phyloP scores from a whole-genome alignment of 2,329 filamentous ascomycete genomes.

The Exophiala bonariae region DNA sequence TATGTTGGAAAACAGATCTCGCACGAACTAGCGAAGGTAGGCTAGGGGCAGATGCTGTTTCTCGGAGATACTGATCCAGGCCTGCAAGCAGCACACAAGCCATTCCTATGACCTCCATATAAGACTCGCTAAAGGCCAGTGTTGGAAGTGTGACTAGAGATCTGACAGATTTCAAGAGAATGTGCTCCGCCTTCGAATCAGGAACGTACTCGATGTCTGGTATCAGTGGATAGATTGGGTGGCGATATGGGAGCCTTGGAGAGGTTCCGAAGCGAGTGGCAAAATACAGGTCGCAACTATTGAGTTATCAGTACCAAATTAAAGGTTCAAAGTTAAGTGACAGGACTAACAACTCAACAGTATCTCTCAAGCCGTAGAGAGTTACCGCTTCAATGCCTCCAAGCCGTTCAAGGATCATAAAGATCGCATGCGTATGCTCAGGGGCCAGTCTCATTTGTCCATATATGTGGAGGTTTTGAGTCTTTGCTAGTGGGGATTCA shows the following conservation, averaged over 20 bases:
- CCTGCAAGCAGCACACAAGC: neutral
- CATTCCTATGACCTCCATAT: neutral
- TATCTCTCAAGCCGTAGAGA: conserved; percentile 3
- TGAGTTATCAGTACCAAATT: neutral
- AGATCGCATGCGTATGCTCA: conserved; percentile 1
- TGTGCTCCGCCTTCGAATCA: neutral
- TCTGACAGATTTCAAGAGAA: neutral
- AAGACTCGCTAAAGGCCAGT: neutral
- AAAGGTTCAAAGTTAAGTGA: neutral
- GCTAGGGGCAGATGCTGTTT: neutral
- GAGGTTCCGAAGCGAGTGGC: neutral
- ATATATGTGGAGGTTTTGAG: conserved; percentile 9
- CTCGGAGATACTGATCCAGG: conserved; percentile 7
- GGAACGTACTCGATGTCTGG: neutral
- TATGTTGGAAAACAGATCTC: conserved; percentile 4
- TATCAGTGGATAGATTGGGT: neutral
- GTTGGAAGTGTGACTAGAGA: neutral
- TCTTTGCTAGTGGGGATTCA: conserved; percentile 4
- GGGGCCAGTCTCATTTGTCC: neutral
- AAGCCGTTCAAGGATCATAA: neutral
- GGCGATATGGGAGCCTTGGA: conserved; percentile 3
- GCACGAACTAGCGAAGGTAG: conserved; percentile 1
- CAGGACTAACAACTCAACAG: conserved; percentile 3
- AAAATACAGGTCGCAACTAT: conserved; percentile 6
- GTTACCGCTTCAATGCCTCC: conserved; percentile 4